A percentile compares a stretch with the other conserved stretches of the same genome.
phyloP scores from a whole-genome alignment of 768 basidiomycete genomes.

The Aureoboletus auriporus region DNA sequence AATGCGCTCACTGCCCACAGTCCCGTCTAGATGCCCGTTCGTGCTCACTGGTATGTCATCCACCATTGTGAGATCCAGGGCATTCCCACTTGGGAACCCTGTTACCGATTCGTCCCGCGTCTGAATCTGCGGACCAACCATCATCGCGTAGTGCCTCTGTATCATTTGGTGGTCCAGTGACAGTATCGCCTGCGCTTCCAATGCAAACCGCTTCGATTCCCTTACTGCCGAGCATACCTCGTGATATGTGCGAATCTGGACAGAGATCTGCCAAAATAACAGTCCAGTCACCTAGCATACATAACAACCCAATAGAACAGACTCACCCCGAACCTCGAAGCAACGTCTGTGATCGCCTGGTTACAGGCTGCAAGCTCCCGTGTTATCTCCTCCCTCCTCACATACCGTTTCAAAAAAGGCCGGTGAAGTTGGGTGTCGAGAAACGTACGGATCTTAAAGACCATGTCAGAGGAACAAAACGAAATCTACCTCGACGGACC shows the following conservation, averaged over 20 bases:
- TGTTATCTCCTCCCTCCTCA: slow-evolving; percentile 67
- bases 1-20: background rate
- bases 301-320: background rate
- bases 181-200: slow-evolving; percentile 17
- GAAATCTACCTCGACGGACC: slow-evolving; percentile 27
- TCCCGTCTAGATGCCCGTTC: background rate
- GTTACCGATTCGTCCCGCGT: background rate
- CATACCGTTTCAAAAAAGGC: slow-evolving; percentile 75
- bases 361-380: slow-evolving; percentile 51
- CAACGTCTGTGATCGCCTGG: slow-evolving; percentile 47
- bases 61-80: slow-evolving; percentile 3
- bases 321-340: slow-evolving; percentile 22
- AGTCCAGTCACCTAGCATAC: background rate
- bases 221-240: slow-evolving; percentile 39
- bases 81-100: slow-evolving; percentile 1
- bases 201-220: slow-evolving; percentile 19
- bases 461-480: background rate
- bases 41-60: background rate
- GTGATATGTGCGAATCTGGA: slow-evolving; percentile 53
- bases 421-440: slow-evolving; percentile 57
- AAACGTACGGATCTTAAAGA: slow-evolving; percentile 44
- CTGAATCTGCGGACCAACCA: slow-evolving; percentile 4
- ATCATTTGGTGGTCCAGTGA: slow-evolving; percentile 16
- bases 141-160: slow-evolving; percentile 9
- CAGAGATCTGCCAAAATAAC: slow-evolving; percentile 31